phyloP scores from a whole-genome alignment of 2,329 filamentous ascomycete species.

The Aureobasidium vineae region DNA sequence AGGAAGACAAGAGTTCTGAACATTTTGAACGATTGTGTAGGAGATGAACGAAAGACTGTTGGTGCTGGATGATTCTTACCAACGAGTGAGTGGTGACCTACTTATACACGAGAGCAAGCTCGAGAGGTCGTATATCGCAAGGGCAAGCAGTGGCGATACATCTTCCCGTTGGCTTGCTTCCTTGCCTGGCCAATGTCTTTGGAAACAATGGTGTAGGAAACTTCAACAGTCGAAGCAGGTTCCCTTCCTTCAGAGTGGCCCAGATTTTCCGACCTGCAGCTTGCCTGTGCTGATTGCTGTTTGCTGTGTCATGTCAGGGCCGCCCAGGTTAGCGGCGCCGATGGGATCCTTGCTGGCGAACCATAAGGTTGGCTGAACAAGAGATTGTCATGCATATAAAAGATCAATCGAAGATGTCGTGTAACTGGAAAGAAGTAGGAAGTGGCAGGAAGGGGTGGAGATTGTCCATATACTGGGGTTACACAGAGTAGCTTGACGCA shows the following conservation, averaged over 20 bases:
- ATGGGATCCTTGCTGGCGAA: conserved; percentile 1
- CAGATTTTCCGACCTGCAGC: background rate
- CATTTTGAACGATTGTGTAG: conserved; percentile 16
- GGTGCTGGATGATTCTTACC: background rate
- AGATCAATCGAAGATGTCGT: background rate
- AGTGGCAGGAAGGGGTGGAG: conserved; percentile 1
- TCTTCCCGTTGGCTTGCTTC: background rate
- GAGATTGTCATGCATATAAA: conserved; percentile 1
- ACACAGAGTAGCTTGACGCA: background rate
- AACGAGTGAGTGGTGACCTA: background rate
- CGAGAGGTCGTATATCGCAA: background rate
- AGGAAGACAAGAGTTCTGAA: conserved; percentile 7
- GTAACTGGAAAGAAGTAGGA: background rate
- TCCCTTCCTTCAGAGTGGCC: conserved; percentile 13
- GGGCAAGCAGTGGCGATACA: conserved; percentile 4
- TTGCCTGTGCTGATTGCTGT: background rate
- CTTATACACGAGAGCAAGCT: conserved; percentile 8
- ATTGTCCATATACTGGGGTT: background rate
- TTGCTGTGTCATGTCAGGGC: conserved; percentile 18
- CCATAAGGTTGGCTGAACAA: conserved; percentile 1
- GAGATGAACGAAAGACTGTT: conserved; percentile 9
- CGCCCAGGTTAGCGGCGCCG: background rate
- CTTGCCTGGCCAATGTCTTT: conserved; percentile 14
- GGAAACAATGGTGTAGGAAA: background rate
- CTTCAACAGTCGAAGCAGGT: background rate